These are phyloP conservation scores for Cubamyces sp. DNA, from an alignment of 768 basidiomycete species.

Conservation along the genomic window DNA sequence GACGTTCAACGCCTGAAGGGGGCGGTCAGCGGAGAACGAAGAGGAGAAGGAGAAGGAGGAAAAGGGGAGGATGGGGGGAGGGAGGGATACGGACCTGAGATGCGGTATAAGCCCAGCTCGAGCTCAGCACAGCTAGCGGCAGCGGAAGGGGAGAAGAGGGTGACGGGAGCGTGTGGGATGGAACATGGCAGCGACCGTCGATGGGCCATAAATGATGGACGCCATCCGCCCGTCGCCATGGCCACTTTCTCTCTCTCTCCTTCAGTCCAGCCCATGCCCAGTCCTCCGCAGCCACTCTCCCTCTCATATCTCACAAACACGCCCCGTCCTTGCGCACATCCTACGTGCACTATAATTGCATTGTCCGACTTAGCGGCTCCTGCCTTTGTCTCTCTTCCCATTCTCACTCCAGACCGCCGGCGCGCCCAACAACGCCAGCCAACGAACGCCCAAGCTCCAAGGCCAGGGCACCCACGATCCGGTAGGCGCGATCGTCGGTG, in stretches of 20 bases:
- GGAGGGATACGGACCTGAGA: slow-evolving; percentile 23
- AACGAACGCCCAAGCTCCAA: too few species aligned
- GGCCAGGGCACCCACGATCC: neutral
- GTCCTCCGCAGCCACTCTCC: slow-evolving; percentile 3
- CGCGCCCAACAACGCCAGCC: too few species aligned
- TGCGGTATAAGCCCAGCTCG: slow-evolving; percentile 22
- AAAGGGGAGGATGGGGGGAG: slow-evolving; percentile 13
- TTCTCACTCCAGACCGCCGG: neutral
- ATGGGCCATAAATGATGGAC: slow-evolving; percentile 23
- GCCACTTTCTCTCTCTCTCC: slow-evolving; percentile 19
- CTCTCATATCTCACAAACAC: neutral
- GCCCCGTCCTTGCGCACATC: neutral
- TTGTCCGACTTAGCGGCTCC: neutral
- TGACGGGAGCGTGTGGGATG: slow-evolving; percentile 1
- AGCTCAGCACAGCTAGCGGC: slow-evolving; percentile 6
- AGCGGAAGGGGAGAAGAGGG: slow-evolving; percentile 4
- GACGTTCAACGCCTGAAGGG: slow-evolving; percentile 73
- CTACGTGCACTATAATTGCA: neutral
- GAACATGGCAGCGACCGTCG: neutral
- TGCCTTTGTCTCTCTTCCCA: neutral
- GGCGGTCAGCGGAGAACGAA: slow-evolving; percentile 40
- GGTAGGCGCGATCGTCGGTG: slow-evolving; percentile 7
- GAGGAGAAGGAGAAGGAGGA: slow-evolving; percentile 33
- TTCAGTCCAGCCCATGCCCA: slow-evolving; percentile 3
- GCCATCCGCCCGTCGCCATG: slow-evolving; percentile 27